phyloP scores from a whole-genome alignment of 2,329 filamentous ascomycete species.

The Aspergillus thermomutatus region DNA sequence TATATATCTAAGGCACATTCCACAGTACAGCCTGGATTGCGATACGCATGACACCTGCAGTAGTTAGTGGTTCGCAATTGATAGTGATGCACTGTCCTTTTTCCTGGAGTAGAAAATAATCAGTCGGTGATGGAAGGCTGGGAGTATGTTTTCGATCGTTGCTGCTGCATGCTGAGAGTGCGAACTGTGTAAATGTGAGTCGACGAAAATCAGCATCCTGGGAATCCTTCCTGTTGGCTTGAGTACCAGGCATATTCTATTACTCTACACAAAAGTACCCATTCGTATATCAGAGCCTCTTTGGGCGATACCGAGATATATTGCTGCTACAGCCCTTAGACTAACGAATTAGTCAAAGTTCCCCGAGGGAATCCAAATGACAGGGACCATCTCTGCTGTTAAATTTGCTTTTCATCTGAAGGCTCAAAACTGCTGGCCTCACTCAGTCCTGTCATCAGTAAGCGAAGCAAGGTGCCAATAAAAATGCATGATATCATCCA shows the following conservation, averaged over 20 bases:
- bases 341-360: too few species aligned
- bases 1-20: neutral
- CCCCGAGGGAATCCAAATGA: neutral
- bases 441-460: neutral
- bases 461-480: neutral
- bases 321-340: neutral
- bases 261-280: too few species aligned
- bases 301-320: too few species aligned
- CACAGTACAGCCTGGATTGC: neutral
- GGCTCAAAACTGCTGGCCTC: neutral
- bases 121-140: neutral
- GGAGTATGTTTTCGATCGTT: neutral
- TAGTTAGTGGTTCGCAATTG: neutral
- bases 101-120: neutral
- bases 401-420: neutral
- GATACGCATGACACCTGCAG: neutral
- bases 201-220: neutral
- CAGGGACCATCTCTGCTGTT: neutral
- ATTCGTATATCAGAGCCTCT: too few species aligned
- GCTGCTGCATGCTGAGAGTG: neutral
- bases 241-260: neutral
- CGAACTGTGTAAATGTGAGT: neutral
- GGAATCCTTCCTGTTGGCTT: neutral
- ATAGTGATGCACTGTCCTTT: neutral
- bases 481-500: conserved; percentile 2